These are phyloP conservation scores for Dissophora globulifera DNA, from an alignment of 192 early-diverging fungal genomes.

Conservation along the genomic window DNA sequence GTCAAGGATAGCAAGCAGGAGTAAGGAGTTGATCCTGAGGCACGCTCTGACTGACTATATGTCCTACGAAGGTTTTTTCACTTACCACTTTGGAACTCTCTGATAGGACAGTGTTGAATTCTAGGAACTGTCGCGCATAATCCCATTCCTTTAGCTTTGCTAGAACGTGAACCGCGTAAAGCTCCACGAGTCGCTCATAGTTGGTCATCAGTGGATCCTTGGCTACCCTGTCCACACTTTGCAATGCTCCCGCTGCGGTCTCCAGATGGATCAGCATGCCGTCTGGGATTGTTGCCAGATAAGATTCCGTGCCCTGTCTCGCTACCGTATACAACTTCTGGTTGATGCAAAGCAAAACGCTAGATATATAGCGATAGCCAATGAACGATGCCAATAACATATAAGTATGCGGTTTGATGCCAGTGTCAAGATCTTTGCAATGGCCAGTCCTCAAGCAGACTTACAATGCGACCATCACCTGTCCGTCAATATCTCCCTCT, in stretches of 20 bases:
- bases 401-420: too few species aligned
- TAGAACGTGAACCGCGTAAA: slow-evolving; percentile 55
- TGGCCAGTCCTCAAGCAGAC: not conserved
- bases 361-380: slow-evolving; percentile 4
- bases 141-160: slow-evolving; percentile 54
- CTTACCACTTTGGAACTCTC: slow-evolving; percentile 51
- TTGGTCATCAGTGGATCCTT: slow-evolving; percentile 52
- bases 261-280: slow-evolving; percentile 44
- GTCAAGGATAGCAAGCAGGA: too few species aligned
- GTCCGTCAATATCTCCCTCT: slow-evolving; percentile 54
- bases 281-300: slow-evolving; percentile 37
- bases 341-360: slow-evolving; percentile 35
- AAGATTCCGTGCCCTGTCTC: slow-evolving; percentile 31
- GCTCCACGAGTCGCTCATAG: slow-evolving; percentile 53
- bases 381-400: too few species aligned
- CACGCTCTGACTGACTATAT: too few species aligned
- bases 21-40: too few species aligned
- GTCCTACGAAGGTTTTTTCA: too few species aligned
- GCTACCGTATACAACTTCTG: slow-evolving; percentile 31
- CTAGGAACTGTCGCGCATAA: slow-evolving; percentile 48
- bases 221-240: not conserved
- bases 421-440: too few species aligned
- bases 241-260: slow-evolving; percentile 34
- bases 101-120: slow-evolving; percentile 45
- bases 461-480: slow-evolving; percentile 56